Conservation (phyloP, 305 asterid genomes). For the Solanum aculeatissimum region DNA sequence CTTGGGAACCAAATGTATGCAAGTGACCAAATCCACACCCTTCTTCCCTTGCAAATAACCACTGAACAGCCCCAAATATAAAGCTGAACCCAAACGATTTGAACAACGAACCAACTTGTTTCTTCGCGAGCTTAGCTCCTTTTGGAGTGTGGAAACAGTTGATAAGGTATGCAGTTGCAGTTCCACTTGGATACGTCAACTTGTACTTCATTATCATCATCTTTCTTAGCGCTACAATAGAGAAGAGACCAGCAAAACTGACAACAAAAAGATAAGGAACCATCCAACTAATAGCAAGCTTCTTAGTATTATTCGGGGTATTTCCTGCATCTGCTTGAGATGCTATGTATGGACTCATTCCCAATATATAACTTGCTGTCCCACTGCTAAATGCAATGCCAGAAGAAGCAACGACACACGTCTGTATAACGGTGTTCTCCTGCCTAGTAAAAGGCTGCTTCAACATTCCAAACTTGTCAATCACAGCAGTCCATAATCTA, state of each 20-base stretch:
- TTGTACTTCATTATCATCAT: conserved; percentile 63
- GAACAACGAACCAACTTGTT: conserved; percentile 49
- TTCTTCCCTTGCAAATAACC: conserved; percentile 48
- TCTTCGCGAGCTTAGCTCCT: conserved; percentile 52
- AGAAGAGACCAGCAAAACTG: conserved; percentile 50
- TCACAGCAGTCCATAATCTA: neutral
- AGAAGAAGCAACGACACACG: conserved; percentile 17
- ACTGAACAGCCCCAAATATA: conserved; percentile 46
- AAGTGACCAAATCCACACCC: conserved; percentile 48
- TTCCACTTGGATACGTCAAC: conserved; percentile 72
- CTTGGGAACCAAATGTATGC: conserved; percentile 20
- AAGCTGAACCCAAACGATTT: conserved; percentile 41
- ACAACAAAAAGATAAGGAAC: conserved; percentile 34
- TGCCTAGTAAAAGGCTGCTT: conserved; percentile 17
- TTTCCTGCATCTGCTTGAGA: conserved; percentile 27
- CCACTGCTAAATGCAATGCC: conserved; percentile 33
- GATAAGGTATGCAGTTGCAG: conserved; percentile 66
- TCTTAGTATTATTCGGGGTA: conserved; percentile 31
- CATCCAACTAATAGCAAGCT: conserved; percentile 39
- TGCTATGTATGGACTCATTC: conserved; percentile 33
- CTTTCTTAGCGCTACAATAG: conserved; percentile 41
- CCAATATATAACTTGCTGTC: conserved; percentile 5
- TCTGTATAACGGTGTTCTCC: conserved; percentile 20
- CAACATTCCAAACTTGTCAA: conserved; percentile 1
- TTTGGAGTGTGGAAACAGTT: conserved; percentile 71